Percentiles rank a stretch among this genome's conserved stretches.
phyloP scores from a whole-genome alignment of 1,284 basidiomycete genomes.

The Porphyrellus sp. region DNA sequence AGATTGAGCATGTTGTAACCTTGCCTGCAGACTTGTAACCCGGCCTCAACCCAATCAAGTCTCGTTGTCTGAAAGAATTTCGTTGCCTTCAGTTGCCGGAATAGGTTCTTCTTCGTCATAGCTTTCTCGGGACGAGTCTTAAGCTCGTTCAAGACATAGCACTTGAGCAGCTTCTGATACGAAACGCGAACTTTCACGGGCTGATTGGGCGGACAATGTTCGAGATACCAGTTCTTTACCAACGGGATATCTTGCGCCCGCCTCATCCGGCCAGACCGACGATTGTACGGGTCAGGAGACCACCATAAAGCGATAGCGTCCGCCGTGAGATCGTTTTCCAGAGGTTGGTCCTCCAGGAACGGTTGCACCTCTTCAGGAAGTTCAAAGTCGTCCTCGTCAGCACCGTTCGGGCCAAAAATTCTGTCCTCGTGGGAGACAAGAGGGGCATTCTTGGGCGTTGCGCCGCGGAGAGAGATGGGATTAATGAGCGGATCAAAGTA shows the following conservation, averaged over 20 bases:
- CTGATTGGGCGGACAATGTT: conserved; percentile 95
- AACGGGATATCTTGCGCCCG: conserved; percentile 94
- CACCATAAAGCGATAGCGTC: conserved; percentile 99
- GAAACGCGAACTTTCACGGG: conserved; percentile 98
- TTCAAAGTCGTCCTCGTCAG: conserved; percentile 87
- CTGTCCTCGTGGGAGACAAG: conserved; percentile 87
- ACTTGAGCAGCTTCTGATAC: conserved; percentile 98
- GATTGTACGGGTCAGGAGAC: conserved; percentile 95
- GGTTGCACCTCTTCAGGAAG: conserved; percentile 80
- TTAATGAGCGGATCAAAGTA: conserved; percentile 99
- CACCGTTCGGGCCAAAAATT: conserved; percentile 83
- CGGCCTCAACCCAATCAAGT: conserved; percentile 99
- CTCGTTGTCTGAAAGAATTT: conserved; percentile 99
- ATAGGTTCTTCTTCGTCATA: conserved; percentile 96
- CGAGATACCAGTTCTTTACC: conserved; percentile 97
- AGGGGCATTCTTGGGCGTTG: conserved; percentile 78
- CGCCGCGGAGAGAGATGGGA: conserved; percentile 87
- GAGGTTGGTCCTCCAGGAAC: conserved; percentile 78
- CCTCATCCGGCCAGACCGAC: conserved; percentile 89
- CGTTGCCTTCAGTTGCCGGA: conserved; percentile 94
- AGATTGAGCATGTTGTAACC: conserved; percentile 99
- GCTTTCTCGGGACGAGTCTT: conserved; percentile 89
- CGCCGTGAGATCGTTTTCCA: conserved; percentile 91
- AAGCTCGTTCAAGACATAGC: conserved; percentile 93
- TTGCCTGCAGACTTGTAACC: conserved; percentile 96